Base-by-base conservation (phyloP, 75 land plant species). In the Gnetum montanum region DNA sequence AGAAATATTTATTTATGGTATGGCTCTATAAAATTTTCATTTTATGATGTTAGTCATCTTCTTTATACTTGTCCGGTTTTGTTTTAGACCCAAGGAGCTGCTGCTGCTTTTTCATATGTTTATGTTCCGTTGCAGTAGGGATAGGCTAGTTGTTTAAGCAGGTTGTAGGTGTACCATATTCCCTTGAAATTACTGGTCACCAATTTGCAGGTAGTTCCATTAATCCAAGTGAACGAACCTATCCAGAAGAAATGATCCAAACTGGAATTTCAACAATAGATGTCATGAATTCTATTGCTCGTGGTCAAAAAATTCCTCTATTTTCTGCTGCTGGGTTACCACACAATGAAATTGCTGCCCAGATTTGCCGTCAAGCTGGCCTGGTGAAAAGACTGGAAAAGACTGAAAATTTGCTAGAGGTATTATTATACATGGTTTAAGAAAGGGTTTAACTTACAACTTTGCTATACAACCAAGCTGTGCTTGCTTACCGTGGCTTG, bases 241-340 rank as follows among this genome's bases (percentile, higher is more conserved):
- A 93, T 57, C 98, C 98, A 30, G 98, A 93, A 72, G 98, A 93
- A 61, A 93, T 93, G 98, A 93, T 93, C 50, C 98, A 89, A 66
- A 89, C 96, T 23, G 98, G 98, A 40, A 93, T 93, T 43, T 93
- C 98, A 19, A 93, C 96, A 25, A 89, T 89, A 63, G 90, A 93
- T 77, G 98, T 89, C 44, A 93, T 93, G 98, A 93, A 89, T 34
- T 90, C 96, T 31, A 90, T 93, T 69, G 96, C 96, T 34, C 70
- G 96, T 55, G 96, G 98, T 13, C 96, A 89, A 56, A 93, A 93
- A 62, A 93, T 93, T 41, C 96, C 98, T n/a, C 85, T 93, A 4
- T 93, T 93, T 25, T 93, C 98, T 38, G 96, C 98, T 54, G 94
- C 98, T 60, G 91, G 98, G 62, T 75, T 93, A 55, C 98, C 98